A percentile compares a stretch with the other conserved stretches of the same genome.
These are phyloP conservation scores for Bromus sterilis DNA, from an alignment of 176 grass and related monocot genomes.

Conservation along the genomic window DNA sequence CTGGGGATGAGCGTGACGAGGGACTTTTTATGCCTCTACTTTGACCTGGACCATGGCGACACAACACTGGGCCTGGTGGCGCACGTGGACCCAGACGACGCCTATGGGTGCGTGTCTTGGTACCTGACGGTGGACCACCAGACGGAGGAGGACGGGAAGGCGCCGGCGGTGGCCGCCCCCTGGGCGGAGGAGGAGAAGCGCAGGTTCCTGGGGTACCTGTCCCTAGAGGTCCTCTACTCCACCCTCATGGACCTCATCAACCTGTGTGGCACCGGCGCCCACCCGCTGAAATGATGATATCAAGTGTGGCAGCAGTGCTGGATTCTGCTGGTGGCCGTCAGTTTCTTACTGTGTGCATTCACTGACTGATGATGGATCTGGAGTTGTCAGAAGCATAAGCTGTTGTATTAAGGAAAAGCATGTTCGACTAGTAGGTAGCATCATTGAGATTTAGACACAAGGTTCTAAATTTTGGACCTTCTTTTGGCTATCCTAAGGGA, in stretches of 20 bases:
- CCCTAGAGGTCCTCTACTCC: slow-evolving; percentile 3
- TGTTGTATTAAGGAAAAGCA: background rate
- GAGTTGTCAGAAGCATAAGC: too few relatives aligned
- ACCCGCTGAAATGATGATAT: slow-evolving; percentile 23
- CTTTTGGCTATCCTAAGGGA: background rate
- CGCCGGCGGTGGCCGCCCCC: background rate
- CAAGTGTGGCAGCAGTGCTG: background rate
- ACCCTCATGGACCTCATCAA: slow-evolving; percentile 71
- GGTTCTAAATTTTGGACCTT: background rate
- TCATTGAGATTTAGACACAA: background rate
- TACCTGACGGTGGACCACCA: slow-evolving; percentile 43
- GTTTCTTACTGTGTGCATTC: background rate
- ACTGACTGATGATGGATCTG: background rate
- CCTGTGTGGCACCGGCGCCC: slow-evolving; percentile 47
- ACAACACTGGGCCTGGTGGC: slow-evolving; percentile 69
- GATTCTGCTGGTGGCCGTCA: too few relatives aligned
- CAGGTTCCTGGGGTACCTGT: background rate
- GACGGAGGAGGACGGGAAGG: slow-evolving; percentile 45
- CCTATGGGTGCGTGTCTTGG: slow-evolving; percentile 66
- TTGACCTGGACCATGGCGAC: slow-evolving; percentile 84
- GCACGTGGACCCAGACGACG: slow-evolving; percentile 55
- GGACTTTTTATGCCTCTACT: slow-evolving; percentile 79
- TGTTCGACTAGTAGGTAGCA: background rate
- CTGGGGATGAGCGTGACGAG: slow-evolving; percentile 70
- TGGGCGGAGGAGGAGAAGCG: slow-evolving; percentile 36